Evolutionary conservation across 169 alveolate species (phyloP).

Genomic region (Eimeria sp.): DNA sequence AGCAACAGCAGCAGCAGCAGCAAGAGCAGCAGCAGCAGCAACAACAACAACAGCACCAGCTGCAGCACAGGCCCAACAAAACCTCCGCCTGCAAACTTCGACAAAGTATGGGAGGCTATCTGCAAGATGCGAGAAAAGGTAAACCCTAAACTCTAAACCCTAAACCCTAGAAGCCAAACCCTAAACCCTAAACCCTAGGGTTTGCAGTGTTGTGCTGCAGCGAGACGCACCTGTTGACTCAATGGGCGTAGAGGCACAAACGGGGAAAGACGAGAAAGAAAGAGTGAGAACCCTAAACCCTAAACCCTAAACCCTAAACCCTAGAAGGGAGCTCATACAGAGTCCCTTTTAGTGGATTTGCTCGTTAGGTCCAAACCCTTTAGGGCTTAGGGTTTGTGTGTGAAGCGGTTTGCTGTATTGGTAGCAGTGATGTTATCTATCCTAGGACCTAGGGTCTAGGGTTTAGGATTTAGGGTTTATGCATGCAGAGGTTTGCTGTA

Average conservation of each 20-base stretch:
- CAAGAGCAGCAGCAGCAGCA: conserved; percentile 30
- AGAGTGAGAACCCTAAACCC: background rate
- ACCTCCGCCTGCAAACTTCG: conserved; percentile 39
- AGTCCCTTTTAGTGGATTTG: no score
- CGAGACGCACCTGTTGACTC: conserved; percentile 73
- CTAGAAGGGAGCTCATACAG: background rate
- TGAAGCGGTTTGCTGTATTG: no score
- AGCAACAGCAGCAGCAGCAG: conserved; percentile 7
- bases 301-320: background rate
- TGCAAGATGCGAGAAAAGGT: conserved; percentile 21
- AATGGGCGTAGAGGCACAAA: conserved; percentile 63
- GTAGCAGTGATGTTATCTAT: no score
- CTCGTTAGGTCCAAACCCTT: background rate
- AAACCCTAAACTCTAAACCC: conserved; percentile 2
- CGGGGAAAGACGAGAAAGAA: background rate
- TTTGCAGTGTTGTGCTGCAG: background rate
- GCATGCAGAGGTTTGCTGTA: conserved; percentile 88
- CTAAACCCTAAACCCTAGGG: background rate
- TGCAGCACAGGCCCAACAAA: background rate
- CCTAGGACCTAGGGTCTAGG: background rate
- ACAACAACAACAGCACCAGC: background rate
- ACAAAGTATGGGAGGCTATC: conserved; percentile 29
- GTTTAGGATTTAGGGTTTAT: background rate
- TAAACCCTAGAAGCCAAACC: background rate
- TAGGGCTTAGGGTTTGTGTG: background rate